Base-by-base conservation (phyloP, 495 filamentous ascomycete species). In the Neurospora sublineolata region DNA sequence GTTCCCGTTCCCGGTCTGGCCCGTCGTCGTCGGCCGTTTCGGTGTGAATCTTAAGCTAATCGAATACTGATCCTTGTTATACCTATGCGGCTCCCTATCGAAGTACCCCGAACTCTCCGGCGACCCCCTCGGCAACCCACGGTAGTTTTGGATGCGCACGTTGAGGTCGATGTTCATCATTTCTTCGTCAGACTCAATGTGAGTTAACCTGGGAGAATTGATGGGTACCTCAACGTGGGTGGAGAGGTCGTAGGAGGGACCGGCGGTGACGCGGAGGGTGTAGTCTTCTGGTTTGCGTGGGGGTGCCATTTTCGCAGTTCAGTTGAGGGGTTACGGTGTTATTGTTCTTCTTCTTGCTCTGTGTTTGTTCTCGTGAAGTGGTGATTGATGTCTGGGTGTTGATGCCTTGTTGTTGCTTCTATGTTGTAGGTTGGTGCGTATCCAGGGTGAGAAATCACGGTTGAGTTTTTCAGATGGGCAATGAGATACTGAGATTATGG, bases 41-140 rank as follows among this genome's bases (percentile, higher is more conserved):
- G 90, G 93, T 7, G 86, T 85, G 77, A 97, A 91, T 20, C 86
- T 83, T 78, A 97, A 91, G 38, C 86, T 86, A 75, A 98, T 91
- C 76, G 86, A 89, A 82, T 97, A 97, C 74, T 90, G 89, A 79
- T 97, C 93, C 33, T 85, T 80, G 58, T 82, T 84, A 68, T 73
- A 75, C n/a, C 74, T 73, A 79, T 97, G 93, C 23, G 83, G 80
- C 11, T 89, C 86, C 27, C 87, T 80, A 36, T 85, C 81, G 85
- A 99, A 97, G 83, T 97, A 27, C 27, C 1, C 27, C 27, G 27
- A 27, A 27, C 27, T 27, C 27, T 27, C 27, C 27, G 27, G 27
- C 27, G 27, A 27, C 27, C 27, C 27, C 27, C 27, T 33, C 30
- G 30, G 90, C 71, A 90, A 83, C 37, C 90, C 90, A 64, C 77